Evolutionary conservation across 768 basidiomycete genomes (phyloP), one percentile per base, ranked within the genome.

Genomic region (Lanmaoa pseudosensibilis): DNA sequence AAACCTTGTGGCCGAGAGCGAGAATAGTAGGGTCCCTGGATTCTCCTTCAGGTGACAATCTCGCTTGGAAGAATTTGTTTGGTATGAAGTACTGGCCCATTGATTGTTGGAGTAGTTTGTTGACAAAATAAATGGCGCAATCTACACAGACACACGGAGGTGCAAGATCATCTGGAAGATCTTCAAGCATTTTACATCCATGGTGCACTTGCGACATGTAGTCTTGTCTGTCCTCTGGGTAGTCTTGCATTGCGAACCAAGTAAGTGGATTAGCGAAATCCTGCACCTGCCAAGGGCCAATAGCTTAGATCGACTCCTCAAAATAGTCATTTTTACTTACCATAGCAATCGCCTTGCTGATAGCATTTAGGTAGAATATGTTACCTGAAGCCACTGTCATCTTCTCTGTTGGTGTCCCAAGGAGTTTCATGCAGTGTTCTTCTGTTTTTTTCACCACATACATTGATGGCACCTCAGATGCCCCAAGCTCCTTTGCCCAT

Each of bases 401-500:
- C 46, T 69, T 67, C 18, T 57, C 57, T 0, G 59, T 72, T 0
- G 63, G 70, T 30, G 60, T 49, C 5, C 72, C 67, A 3, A 73
- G 41, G 9, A 60, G 50, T 5, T 56, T 36, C 27, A 50, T 56
- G 18, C 65, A 23, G 2, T 44, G 23, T 18, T 65, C 59, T 38
- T 68, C 61, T 19, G 51, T 55, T 38, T 64, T 66, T 1, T 63
- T 46, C 4, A 73, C 13, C 0, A 56, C 45, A 34, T 72, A 63
- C 15, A 69, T 46, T 0, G 60, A 65, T 1, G 71, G 74, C 2
- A 75, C 64, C 25, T 65, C 60, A 13, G 36, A 46, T 8, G 69
- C 72, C 0, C 72, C 63, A 18, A 75, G 46, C 0, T 57, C 63
- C 32, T 60, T 68, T 6, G 65, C 74, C 70, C 69, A 75, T 0